These are phyloP conservation scores for Balansia obtecta DNA, from an alignment of 2,329 filamentous ascomycete species.

Conservation along the genomic window DNA sequence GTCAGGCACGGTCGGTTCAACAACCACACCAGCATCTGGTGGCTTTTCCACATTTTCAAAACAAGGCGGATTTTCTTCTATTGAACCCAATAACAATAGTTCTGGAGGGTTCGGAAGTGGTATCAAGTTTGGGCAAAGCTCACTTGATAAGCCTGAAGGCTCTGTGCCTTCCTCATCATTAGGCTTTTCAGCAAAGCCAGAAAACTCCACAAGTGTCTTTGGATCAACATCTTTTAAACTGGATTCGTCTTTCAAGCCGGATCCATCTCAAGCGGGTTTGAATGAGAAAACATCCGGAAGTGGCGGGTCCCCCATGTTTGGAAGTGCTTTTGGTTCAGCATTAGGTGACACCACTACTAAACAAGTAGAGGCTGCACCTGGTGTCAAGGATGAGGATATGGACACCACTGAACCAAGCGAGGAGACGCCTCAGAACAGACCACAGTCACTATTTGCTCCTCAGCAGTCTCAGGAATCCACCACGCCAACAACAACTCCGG, in stretches of 20 bases:
- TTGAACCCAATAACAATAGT: constrained; percentile 24
- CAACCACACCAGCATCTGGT: constrained; percentile 23
- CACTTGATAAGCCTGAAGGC: constrained; percentile 18
- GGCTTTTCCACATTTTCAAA: constrained; percentile 43
- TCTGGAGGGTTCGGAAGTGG: constrained; percentile 25
- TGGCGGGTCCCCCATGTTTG: constrained; percentile 41
- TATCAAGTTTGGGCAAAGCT: constrained; percentile 23
- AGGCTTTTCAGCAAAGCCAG: constrained; percentile 16
- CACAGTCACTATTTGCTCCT: constrained; percentile 19
- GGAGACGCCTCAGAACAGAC: constrained; percentile 25
- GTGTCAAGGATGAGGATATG: constrained; percentile 42
- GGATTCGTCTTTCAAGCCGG: constrained; percentile 53
- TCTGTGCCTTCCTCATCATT: constrained; percentile 12
- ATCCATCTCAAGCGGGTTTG: constrained; percentile 48
- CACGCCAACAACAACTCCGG: constrained; percentile 40
- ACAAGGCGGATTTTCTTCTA: constrained; percentile 41
- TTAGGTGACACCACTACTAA: constrained; percentile 35
- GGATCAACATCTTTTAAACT: constrained; percentile 52
- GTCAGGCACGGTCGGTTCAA: constrained; percentile 6
- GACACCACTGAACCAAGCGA: constrained; percentile 22
- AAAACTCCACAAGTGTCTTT: constrained; percentile 24
- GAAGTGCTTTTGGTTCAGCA: constrained; percentile 46
- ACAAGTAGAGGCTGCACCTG: constrained; percentile 19
- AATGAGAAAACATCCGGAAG: constrained; percentile 33
- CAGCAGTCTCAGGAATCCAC: constrained; percentile 22